Base-by-base conservation (phyloP, 2,329 filamentous ascomycete genomes). In the Phyllosticta citrichinensis region DNA sequence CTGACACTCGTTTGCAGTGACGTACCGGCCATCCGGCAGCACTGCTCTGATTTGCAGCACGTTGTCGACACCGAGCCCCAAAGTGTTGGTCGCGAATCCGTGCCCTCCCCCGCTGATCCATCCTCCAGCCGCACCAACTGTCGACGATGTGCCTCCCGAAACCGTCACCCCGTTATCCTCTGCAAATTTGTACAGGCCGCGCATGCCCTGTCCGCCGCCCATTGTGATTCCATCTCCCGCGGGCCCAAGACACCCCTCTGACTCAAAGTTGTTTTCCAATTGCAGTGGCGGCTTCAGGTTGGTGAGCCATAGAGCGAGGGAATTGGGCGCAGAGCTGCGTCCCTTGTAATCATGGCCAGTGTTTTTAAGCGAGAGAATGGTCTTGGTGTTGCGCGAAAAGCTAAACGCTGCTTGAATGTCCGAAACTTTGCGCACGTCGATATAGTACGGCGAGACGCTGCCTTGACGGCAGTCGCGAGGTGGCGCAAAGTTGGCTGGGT, bases 61-160 rank as follows among this genome's bases (percentile, higher is more conserved):
- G n/a, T 72, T 70, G 62, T 73, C 71, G 17, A 71, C 70, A 22
- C 69, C 71, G 3, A 68, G 73, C 3, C 71, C 71, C 64, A 79
- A 79, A 47, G 78, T 67, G 58, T 75, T 74, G 11, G 77, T 77
- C 58, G 85, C 66, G 2, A 81, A 81, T 11, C 77, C 80, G 68
- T 85, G 81, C 0, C 83, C 83, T 52, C 80, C 82, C 12, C 80
- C 81, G 51, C 72, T 71, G 6, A 74, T 71, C 64, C 73, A 77
- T 10, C 75, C 71, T 64, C 71, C 77, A 66, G 81, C 73, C 33
- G 10, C 33, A 24, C 82, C 82, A 11, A 85, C 80, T 2, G 77
- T 80, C 64, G 59, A 47, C 66, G 81, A 81, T n/a, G 81, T 79
- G 4, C 83, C 83, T 19, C 79, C 80, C 3, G 85, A 77, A 1